Evolutionary conservation across 1,284 basidiomycete species (phyloP), one percentile per base, ranked within the genome.

Genomic region (Fomitopsis palustris): DNA sequence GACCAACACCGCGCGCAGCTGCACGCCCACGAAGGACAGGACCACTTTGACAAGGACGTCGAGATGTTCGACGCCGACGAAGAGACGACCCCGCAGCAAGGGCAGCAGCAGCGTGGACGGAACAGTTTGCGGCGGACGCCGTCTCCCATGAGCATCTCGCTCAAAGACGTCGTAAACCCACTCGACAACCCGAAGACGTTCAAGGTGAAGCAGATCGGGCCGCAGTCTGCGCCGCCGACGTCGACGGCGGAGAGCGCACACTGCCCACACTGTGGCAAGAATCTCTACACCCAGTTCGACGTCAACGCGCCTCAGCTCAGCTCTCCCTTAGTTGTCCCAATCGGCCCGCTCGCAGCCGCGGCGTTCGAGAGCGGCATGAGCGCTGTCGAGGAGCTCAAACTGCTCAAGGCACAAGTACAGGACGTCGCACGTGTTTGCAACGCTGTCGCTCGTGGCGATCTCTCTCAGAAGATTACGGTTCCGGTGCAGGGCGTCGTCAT

Each of bases 401-500:
- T 94, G 54, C 81, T 96, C 57, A 93, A 94, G 74, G 90, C 90
- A 21, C 93, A 95, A 76, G 92, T 96, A 1, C 90, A 93, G 77
- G 93, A 96, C 71, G 92, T 93, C 65, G 89, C 90, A 43, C 82
- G 95, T 39, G 96, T 98, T 33, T 98, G 96, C 76, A 95, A 95
- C 74, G 96, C 96, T 21, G 96, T 99, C 64, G 96, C 96, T 0
- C 83, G 88, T 23, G 96, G 96, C 33, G 96, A 99, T 73, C 77
- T 99, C 64, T 92, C 90, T 49, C 93, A 98, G 78, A 96, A 97
- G 80, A 97, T 99, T 65, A 96, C 93, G 43, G 95, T 98, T 6
- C 92, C 91, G 33, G 96, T 98, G 6, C 93, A 98, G 74, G 96
- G 96, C 64, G 91, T 92, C 60, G 93, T 96, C 61, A 97, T 99